These are phyloP conservation scores for Amanita pseudoporphyria DNA, from an alignment of 768 basidiomycete genomes.

Conservation along the genomic window DNA sequence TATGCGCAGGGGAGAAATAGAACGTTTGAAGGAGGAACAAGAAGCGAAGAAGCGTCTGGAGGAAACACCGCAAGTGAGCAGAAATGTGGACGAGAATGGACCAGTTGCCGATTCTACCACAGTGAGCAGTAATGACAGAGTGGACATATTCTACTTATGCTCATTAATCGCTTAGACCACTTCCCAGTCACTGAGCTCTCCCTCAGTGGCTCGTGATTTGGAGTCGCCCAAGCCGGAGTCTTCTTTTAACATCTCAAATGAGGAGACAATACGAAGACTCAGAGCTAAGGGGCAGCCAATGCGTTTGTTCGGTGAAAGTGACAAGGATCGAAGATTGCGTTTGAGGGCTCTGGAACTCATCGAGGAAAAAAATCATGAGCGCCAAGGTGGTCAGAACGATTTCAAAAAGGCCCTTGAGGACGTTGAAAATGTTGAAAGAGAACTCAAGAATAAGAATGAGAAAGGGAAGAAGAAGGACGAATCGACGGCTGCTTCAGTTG, in stretches of 20 bases:
- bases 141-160: neutral
- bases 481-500: slow-evolving; percentile 29
- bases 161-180: neutral
- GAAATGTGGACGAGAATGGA: slow-evolving; percentile 13
- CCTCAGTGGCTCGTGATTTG: slow-evolving; percentile 21
- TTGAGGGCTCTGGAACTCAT: slow-evolving; percentile 91
- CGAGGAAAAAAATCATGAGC: slow-evolving; percentile 78
- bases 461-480: slow-evolving; percentile 58
- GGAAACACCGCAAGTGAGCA: slow-evolving; percentile 11
- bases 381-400: slow-evolving; percentile 85
- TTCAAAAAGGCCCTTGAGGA: slow-evolving; percentile 87
- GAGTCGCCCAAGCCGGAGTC: slow-evolving; percentile 39
- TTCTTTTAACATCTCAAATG: slow-evolving; percentile 84
- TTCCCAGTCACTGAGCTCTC: slow-evolving; percentile 11
- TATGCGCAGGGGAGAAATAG: slow-evolving; percentile 85
- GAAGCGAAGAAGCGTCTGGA: slow-evolving; percentile 29
- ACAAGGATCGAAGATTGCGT: slow-evolving; percentile 86
- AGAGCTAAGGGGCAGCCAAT: slow-evolving; percentile 92
- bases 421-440: slow-evolving; percentile 70
- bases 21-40: slow-evolving; percentile 50
- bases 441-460: slow-evolving; percentile 46
- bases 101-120: slow-evolving; percentile 8
- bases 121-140: neutral
- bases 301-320: slow-evolving; percentile 88
- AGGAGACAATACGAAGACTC: slow-evolving; percentile 84